These are phyloP conservation scores for Dendrocalamus latiflorus DNA, from an alignment of 202 grass and related monocot genomes.

Conservation along the genomic window DNA sequence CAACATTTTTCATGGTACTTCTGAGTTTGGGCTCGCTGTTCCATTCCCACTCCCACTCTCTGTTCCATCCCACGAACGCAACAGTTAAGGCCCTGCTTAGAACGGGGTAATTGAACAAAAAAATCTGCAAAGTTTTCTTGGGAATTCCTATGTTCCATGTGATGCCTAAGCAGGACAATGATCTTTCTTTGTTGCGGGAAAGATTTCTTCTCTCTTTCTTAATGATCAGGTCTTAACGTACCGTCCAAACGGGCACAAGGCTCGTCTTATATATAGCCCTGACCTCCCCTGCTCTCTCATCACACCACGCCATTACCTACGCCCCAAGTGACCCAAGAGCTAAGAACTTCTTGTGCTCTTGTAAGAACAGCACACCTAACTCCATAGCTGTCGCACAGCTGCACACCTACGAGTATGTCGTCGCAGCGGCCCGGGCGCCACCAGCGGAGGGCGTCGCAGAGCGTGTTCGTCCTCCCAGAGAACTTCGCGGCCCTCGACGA, in stretches of 20 bases:
- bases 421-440: slow-evolving; percentile 53
- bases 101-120: no score
- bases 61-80: no score
- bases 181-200: no score
- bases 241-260: not conserved
- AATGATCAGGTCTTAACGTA: no score
- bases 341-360: not conserved
- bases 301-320: no score
- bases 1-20: no score
- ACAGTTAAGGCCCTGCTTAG: no score
- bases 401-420: slow-evolving; percentile 7
- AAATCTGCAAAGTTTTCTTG: no score
- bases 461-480: slow-evolving; percentile 66
- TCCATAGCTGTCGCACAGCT: not conserved
- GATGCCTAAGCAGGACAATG: no score
- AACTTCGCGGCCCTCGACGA: slow-evolving; percentile 50
- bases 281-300: not conserved
- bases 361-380: not conserved
- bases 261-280: slow-evolving; percentile 22
- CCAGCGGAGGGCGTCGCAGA: slow-evolving; percentile 64
- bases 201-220: not conserved
- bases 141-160: no score
- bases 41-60: no score
- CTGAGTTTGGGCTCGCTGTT: no score
- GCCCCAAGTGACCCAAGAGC: not conserved